A percentile compares a stretch with the other conserved stretches of the same genome.
phyloP scores from a whole-genome alignment of 2,329 filamentous ascomycete genomes.

The Beauveria scarabaeidicola region DNA sequence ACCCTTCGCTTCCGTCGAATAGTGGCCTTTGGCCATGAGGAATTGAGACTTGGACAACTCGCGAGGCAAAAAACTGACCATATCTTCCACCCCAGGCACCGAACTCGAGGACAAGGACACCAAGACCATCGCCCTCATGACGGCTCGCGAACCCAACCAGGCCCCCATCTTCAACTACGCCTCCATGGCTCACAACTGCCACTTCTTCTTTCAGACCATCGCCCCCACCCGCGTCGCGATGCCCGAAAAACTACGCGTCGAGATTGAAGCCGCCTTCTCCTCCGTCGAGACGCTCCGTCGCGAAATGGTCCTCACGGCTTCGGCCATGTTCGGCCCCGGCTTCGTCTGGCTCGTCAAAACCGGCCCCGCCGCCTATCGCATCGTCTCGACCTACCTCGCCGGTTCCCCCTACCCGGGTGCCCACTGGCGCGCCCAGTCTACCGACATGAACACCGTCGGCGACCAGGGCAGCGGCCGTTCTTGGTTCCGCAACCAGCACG shows the following conservation, averaged over 20 bases:
- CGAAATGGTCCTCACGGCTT: conserved; percentile 73
- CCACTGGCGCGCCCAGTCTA: conserved; percentile 63
- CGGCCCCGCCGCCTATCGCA: conserved; percentile 43
- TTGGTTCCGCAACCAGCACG: conserved; percentile 32
- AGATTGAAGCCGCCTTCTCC: conserved; percentile 66
- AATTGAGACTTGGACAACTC: not conserved
- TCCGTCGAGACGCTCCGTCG: conserved; percentile 72
- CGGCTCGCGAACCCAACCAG: conserved; percentile 67
- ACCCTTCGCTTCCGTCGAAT: not conserved
- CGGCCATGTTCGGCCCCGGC: conserved; percentile 90
- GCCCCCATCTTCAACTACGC: conserved; percentile 91
- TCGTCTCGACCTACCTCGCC: conserved; percentile 85
- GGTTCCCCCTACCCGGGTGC: conserved; percentile 81
- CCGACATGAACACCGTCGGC: conserved; percentile 61
- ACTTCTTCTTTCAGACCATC: conserved; percentile 65
- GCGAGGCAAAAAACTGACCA: conserved; percentile 10
- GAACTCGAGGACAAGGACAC: conserved; percentile 52
- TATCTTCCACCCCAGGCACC: conserved; percentile 41
- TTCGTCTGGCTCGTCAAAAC: conserved; percentile 87
- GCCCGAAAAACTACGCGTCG: conserved; percentile 44
- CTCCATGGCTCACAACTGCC: conserved; percentile 90
- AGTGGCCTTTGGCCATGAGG: not conserved
- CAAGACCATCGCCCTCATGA: conserved; percentile 62
- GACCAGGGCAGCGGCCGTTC: conserved; percentile 26
- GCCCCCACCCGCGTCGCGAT: conserved; percentile 40